Evolutionary conservation across 2,329 filamentous ascomycete species (phyloP), one percentile per base, ranked within the genome.

Genomic region (Aspergillus sp.): DNA sequence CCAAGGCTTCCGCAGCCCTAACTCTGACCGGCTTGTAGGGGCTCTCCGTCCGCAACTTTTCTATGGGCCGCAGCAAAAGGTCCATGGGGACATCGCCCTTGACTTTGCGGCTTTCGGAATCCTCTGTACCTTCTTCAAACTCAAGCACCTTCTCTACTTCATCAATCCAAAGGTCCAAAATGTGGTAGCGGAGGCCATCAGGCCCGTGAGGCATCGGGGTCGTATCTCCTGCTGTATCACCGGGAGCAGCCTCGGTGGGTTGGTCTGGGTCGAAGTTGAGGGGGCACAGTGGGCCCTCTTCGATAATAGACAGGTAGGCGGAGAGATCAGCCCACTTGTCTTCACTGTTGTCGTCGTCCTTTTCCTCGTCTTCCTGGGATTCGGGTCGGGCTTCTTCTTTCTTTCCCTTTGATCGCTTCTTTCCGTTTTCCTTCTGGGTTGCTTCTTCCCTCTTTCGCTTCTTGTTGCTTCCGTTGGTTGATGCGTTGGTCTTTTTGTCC

Each of bases 101-200:
- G 35, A 67, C 57, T 48, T 64, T 67, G 27, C 59, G 54, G 33
- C 45, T 53, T 19, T 36, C 37, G 7, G n/a, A 13, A 7, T 34
- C 33, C 33, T 34, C 33, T 61, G 40, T 10, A 39, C 37, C 29
- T 11, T 50, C 48, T n/a, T 38, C 36, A 6, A 69, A 67, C 9
- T 78, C 73, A 42, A 82, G 79, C 30, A 82, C 79, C 60, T 83
- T 84, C 66, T 90, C 86, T 57, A 90, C 67, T 75, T 96, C 90
- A 65, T 97, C 93, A 7, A 95, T 78, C 81, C 87, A 97, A 42
- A 97, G 78, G 70, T 98, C 93, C 50, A 95, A 67, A 10, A 90
- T 79, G 68, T 98, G 93, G 65, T 95, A 83, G 50, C 89, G 74
- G 64, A 98, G 63, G 0, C 93, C 93, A 55, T 93, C 86, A 0